Conservation (phyloP, 169 alveolate genomes). For the Eimeria mitis region DNA sequence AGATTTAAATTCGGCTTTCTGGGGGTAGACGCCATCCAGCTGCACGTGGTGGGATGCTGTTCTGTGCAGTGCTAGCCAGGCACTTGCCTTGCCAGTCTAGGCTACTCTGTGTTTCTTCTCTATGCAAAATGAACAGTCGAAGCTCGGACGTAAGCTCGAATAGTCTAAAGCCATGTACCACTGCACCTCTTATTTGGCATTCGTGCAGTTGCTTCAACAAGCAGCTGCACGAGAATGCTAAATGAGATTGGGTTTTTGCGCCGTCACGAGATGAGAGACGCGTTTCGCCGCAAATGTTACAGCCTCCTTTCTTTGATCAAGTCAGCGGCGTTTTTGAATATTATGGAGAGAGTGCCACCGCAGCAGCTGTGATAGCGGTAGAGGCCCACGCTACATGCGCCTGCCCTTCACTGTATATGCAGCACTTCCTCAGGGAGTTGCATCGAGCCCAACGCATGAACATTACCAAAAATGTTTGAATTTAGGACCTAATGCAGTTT, state of each 20-base stretch:
- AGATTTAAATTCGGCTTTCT: not conserved
- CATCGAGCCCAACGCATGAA: not conserved
- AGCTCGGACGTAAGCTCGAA: not conserved
- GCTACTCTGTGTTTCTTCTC: not conserved
- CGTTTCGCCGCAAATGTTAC: not conserved
- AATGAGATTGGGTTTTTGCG: too few species aligned
- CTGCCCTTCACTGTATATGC: not conserved
- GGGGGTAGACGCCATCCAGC: not conserved
- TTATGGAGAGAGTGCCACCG: not conserved
- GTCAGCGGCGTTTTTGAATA: not conserved
- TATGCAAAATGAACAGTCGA: too few species aligned
- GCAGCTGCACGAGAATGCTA: too few species aligned
- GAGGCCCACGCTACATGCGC: not conserved
- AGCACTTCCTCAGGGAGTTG: not conserved
- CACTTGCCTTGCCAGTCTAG: not conserved
- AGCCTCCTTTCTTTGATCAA: not conserved
- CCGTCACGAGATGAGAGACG: not conserved
- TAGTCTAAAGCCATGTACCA: not conserved
- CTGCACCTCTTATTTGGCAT: not conserved
- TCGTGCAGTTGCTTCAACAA: not conserved
- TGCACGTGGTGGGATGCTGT: not conserved
- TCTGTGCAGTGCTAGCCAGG: not conserved
- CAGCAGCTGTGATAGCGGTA: constrained; percentile 5
- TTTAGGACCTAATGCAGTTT: too few species aligned
- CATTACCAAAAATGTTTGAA: not conserved